Evolutionary conservation across 2,329 filamentous ascomycete species (phyloP).

Genomic region (Mariannaea elegans): DNA sequence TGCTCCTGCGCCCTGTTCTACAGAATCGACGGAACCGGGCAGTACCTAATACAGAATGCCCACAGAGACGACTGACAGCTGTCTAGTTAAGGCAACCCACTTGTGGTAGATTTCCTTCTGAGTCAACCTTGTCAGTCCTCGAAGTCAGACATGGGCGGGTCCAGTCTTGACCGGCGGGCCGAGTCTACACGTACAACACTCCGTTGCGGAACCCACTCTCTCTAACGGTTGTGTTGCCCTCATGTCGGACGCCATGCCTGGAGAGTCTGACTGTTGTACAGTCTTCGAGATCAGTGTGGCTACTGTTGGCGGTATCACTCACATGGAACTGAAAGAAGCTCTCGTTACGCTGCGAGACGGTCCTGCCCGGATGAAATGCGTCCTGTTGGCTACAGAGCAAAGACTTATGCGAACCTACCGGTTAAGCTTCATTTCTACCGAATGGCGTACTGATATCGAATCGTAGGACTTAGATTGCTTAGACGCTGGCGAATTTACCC

Average conservation of each 20-base stretch:
- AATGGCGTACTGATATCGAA: not conserved
- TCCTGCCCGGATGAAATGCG: conserved; percentile 16
- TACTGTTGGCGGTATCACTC: conserved; percentile 33
- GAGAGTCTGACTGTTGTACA: conserved; percentile 35
- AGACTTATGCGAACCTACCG: not conserved
- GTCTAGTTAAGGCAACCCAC: conserved; percentile 21
- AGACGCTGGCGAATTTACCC: not conserved
- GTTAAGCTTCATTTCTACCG: conserved; percentile 5
- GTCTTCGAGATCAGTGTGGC: conserved; percentile 42
- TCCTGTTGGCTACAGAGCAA: not conserved
- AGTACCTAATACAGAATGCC: conserved; percentile 23
- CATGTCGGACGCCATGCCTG: conserved; percentile 26
- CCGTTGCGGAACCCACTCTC: conserved; percentile 23
- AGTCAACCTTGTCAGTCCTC: conserved; percentile 37
- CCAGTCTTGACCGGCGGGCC: conserved; percentile 37
- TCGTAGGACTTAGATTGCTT: not conserved
- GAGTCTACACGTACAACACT: conserved; percentile 39
- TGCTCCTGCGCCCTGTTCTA: conserved; percentile 28
- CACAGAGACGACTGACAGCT: conserved; percentile 26
- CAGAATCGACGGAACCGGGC: conserved; percentile 28
- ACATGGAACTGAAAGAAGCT: conserved; percentile 25
- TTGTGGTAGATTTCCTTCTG: conserved; percentile 23
- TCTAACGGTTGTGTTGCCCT: conserved; percentile 29
- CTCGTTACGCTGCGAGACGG: conserved; percentile 18
- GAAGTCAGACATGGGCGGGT: conserved; percentile 40